A percentile compares a stretch with the other conserved stretches of the same genome.
phyloP scores from a whole-genome alignment of 1,284 basidiomycete genomes.

The Ceratobasidium sp. region DNA sequence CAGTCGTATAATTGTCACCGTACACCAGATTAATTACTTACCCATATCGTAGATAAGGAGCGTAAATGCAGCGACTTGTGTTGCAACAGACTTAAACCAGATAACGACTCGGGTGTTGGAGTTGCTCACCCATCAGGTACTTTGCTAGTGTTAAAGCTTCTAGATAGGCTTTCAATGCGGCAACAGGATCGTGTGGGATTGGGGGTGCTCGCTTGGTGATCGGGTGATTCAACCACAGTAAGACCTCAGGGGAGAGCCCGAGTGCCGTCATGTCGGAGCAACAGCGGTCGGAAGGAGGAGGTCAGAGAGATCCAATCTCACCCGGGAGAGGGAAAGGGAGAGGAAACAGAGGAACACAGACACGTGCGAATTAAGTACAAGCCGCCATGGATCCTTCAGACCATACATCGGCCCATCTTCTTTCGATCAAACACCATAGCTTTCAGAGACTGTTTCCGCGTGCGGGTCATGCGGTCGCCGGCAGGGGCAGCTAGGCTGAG shows the following conservation, averaged over 20 bases:
- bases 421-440: constrained; percentile 5
- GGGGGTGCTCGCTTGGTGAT: constrained; percentile 10
- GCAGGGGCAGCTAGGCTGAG: too few relatives aligned
- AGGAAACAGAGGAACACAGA: neutral
- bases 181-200: constrained; percentile 21
- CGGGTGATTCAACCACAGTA: constrained; percentile 20
- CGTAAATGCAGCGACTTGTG: constrained; percentile 29
- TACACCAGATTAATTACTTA: too few relatives aligned
- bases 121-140: constrained; percentile 23
- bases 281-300: neutral
- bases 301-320: too few relatives aligned
- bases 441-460: too few relatives aligned
- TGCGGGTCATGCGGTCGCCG: neutral
- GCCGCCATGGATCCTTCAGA: neutral
- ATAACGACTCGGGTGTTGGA: neutral
- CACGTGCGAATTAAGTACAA: neutral
- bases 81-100: neutral
- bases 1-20: neutral
- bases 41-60: constrained; percentile 32
- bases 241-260: constrained; percentile 9
- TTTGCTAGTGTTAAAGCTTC: constrained; percentile 32
- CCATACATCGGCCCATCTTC: neutral
- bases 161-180: constrained; percentile 1
- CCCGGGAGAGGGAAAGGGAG: neutral
- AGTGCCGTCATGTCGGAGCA: neutral